These are phyloP conservation scores for Bretschneidera sinensis DNA, from an alignment of 345 rosid genomes.

Conservation along the genomic window DNA sequence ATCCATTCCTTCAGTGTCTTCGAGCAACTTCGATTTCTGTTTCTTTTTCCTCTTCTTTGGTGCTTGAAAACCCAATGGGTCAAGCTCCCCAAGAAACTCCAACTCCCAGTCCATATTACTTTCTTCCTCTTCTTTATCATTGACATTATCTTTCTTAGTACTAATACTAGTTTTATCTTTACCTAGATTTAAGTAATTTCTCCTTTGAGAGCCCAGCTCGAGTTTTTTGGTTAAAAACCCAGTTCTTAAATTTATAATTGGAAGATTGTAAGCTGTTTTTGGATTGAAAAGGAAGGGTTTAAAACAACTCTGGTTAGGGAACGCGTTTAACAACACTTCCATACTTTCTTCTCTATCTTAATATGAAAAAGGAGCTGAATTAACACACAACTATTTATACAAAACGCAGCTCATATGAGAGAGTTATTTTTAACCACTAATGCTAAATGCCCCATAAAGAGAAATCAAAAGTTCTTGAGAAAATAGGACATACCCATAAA, in stretches of 20 bases:
- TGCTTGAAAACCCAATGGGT: slow-evolving; percentile 50
- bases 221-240: slow-evolving; percentile 14
- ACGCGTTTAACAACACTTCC: slow-evolving; percentile 37
- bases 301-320: slow-evolving; percentile 26
- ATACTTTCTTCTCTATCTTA: slow-evolving; percentile 17
- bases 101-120: slow-evolving; percentile 51
- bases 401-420: no score
- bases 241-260: slow-evolving; percentile 24
- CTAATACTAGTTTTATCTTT: slow-evolving; percentile 10
- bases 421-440: background rate
- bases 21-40: slow-evolving; percentile 36
- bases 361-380: no score
- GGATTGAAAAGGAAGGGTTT: slow-evolving; percentile 32
- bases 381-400: no score
- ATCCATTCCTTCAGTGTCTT: slow-evolving; percentile 71
- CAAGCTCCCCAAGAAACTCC: slow-evolving; percentile 70
- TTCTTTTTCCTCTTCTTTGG: slow-evolving; percentile 62
- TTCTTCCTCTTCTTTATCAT: slow-evolving; percentile 23
- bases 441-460: background rate
- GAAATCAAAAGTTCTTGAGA: background rate
- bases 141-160: slow-evolving; percentile 11
- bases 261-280: slow-evolving; percentile 18
- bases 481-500: slow-evolving; percentile 12
- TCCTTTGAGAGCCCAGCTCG: slow-evolving; percentile 17
- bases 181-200: slow-evolving; percentile 19